A percentile compares a stretch with the other conserved stretches of the same genome.
Conservation (phyloP, 805 yeast genomes). For the Nematodospora valgi region DNA sequence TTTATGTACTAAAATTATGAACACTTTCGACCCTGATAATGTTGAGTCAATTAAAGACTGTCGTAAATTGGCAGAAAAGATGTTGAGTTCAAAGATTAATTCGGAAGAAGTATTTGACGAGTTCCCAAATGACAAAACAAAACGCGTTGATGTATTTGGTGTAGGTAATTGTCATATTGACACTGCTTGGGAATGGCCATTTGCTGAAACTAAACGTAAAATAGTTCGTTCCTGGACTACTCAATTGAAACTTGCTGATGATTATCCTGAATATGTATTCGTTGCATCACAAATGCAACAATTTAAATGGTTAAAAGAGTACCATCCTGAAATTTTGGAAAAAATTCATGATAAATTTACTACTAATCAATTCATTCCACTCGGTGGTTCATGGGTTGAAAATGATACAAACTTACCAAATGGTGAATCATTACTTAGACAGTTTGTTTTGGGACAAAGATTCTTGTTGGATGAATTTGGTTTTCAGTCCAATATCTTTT, state of each 20-base stretch:
- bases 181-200: constrained; percentile 99
- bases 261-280: constrained; percentile 89
- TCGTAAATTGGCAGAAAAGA: constrained; percentile 59
- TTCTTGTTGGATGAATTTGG: constrained; percentile 82
- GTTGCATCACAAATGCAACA: constrained; percentile 97
- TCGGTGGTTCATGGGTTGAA: constrained; percentile 99
- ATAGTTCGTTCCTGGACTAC: constrained; percentile 95
- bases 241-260: constrained; percentile 77
- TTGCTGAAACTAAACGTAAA: constrained; percentile 91
- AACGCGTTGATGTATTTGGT: constrained; percentile 64
- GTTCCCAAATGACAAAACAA: constrained; percentile 23
- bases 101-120: constrained; percentile 55
- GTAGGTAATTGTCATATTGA: constrained; percentile 96
- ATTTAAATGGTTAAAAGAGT: constrained; percentile 83
- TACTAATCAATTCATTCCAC: constrained; percentile 76
- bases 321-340: constrained; percentile 77
- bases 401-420: constrained; percentile 94
- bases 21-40: constrained; percentile 73
- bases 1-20: constrained; percentile 79
- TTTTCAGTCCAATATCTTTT: constrained; percentile 65
- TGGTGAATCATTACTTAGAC: constrained; percentile 88
- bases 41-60: constrained; percentile 55
- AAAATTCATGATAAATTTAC: constrained; percentile 63
- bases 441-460: constrained; percentile 85
- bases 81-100: constrained; percentile 65